Base-by-base conservation (phyloP, 1,284 basidiomycete genomes). In the Sutorius eximius region DNA sequence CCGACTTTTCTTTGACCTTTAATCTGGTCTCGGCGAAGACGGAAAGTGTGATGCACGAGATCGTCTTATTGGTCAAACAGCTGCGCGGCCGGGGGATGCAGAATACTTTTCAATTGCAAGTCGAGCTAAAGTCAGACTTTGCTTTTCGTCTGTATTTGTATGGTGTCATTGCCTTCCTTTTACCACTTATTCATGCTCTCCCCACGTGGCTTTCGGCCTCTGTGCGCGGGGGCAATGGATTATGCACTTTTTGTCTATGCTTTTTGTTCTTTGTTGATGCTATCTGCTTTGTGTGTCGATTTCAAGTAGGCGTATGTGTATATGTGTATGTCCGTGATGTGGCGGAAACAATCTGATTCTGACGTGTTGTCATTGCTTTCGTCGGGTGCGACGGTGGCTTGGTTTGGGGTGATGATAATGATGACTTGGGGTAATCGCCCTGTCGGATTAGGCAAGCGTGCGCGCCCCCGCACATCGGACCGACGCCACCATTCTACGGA, bases 21-120 rank as follows among this genome's bases (percentile, higher is more conserved):
- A 77, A 78, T 61, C 51, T 62, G 73, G 73, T 76, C 77, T 66
- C 47, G 55, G 49, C 52, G 42, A 53, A 36, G 59, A 22, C 51
- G 44, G 51, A 40, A 37, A 34, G 52, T 58, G 57, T 62, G 57
- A 59, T 59, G 50, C 55, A 70, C 59, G 56, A 61, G 76, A 76
- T 75, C 74, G 62, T 61, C 59, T 77, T 78, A 69, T 66, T 71
- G 74, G 76, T 77, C 70, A 76, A 77, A 77, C 67, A 73, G 64
- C 64, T 56, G 65, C 56, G 52, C 63, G 70, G 52, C 49, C 16
- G 3, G 54, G 55, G 64, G 59, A 48, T 7, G 58, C 55, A 61
- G 60, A 65, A 32, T 65, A 53, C n/a, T 8, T 42, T 56, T 62
- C 53, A 53, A 59, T 69, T 41, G 38, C 62, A 52, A 56, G 52